Percentiles rank a stretch among this genome's conserved stretches.
Evolutionary conservation across 441 rosid genomes (phyloP).

Genomic region (Syzygium syzygioides): DNA sequence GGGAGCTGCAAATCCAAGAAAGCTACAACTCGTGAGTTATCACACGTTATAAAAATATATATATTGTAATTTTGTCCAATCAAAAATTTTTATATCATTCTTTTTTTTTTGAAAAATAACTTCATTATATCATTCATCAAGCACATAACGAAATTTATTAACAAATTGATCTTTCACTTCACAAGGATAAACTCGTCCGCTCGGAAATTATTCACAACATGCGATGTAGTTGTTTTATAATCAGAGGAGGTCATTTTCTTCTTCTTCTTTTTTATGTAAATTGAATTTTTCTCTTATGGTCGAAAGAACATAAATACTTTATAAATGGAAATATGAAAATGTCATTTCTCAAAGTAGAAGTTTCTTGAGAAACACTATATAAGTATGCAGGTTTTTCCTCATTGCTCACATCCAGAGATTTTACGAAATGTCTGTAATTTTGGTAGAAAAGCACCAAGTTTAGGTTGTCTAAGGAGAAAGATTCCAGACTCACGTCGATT

Average conservation of each 20-base stretch:
- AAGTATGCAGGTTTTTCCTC: background rate
- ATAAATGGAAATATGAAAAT: background rate
- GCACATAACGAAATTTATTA: background rate
- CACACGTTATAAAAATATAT: background rate
- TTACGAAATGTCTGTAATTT: background rate
- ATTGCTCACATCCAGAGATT: background rate
- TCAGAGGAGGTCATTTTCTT: background rate
- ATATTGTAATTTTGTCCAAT: background rate
- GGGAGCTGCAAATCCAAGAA: conserved; percentile 56
- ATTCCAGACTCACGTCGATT: conserved; percentile 63
- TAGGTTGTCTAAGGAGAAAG: background rate
- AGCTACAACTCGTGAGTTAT: conserved; percentile 18
- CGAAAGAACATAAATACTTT: background rate
- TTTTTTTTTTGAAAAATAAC: too few relatives aligned
- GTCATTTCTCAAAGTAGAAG: background rate
- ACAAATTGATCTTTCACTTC: background rate
- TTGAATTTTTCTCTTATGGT: background rate
- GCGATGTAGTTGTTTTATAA: background rate
- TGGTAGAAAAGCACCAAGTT: background rate
- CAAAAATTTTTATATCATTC: background rate
- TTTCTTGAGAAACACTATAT: background rate
- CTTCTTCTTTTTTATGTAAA: background rate
- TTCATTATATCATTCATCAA: background rate
- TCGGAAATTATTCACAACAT: background rate
- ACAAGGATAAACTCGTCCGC: background rate